Base-by-base conservation (phyloP, 2,329 filamentous ascomycete genomes). In the Eurotiales sp. region DNA sequence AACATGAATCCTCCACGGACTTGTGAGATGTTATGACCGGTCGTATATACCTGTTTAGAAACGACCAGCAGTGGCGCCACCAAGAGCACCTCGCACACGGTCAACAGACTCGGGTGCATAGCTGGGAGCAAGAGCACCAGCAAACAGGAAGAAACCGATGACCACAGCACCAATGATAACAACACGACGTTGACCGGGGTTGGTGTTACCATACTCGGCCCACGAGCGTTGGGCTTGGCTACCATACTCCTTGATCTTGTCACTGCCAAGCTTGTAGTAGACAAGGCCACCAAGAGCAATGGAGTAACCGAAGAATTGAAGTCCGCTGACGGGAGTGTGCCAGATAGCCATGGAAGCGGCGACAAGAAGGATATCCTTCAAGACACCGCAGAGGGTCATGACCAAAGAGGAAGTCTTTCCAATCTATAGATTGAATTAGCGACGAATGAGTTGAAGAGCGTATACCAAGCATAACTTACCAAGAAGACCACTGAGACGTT, bases 321-420 rank as follows among this genome's bases (percentile, higher is more conserved):
- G 77, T 21, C 72, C 65, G 17, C 84, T 79, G 63, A 93, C 85
- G 27, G 82, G 79, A 51, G 88, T 89, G 59, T 80, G 76, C 85
- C 88, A 93, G 66, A 92, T 84, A 64, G 88, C 68, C 71, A 93
- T 86, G 48, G 87, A 90, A 53, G 83, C 79, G 55, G 80, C 75
- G 57, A 95, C 88, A 50, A 95, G 83, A 53, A 95, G 82, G 55
- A 95, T 91, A 69, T 90, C 88, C 73, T 95, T 95, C 63, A 93
- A 81, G 58, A 95, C 89, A 67, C 90, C 88, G 53, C 85, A 90
- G 21, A 95, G 82, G 29, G 88, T 90, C 73, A 95, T 86, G 61
- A 91, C 88, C 46, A 95, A 81, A 51, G 87, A 87, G 2, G 89
- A 95, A 7, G 89, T 95, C 73, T 88, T 90, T 67, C 89, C 88